These are phyloP conservation scores for Aeminium ludgeri DNA, from an alignment of 495 filamentous ascomycete species.

Conservation along the genomic window DNA sequence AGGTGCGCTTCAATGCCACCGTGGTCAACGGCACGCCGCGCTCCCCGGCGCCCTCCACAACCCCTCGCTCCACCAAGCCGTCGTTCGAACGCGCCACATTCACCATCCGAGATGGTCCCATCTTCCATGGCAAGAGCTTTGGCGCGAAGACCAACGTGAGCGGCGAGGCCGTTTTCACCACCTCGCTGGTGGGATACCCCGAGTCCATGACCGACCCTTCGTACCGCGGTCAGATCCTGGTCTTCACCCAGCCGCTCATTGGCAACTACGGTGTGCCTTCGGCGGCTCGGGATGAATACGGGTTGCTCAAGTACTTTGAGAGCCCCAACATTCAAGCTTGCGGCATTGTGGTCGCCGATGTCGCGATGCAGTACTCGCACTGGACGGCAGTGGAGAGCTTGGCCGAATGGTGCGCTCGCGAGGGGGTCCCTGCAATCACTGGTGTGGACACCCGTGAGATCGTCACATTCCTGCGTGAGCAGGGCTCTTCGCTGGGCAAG, in stretches of 20 bases:
- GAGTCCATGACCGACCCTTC: slow-evolving; percentile 98
- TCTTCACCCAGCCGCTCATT: slow-evolving; percentile 97
- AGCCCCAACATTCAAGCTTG: slow-evolving; percentile 92
- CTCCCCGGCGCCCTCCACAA: slow-evolving; percentile 29
- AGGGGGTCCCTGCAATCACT: slow-evolving; percentile 90
- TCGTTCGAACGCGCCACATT: slow-evolving; percentile 67
- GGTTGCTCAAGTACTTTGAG: slow-evolving; percentile 82
- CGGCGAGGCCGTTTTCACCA: slow-evolving; percentile 90
- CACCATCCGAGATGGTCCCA: slow-evolving; percentile 83
- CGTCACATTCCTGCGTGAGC: slow-evolving; percentile 87
- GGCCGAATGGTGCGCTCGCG: slow-evolving; percentile 82
- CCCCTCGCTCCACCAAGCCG: slow-evolving; percentile 36
- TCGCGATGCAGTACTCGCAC: slow-evolving; percentile 84
- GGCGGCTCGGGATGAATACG: slow-evolving; percentile 53
- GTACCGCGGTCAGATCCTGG: slow-evolving; percentile 94
- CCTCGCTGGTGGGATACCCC: slow-evolving; percentile 83
- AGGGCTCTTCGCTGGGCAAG: slow-evolving; percentile 84
- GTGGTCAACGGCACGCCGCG: slow-evolving; percentile 47
- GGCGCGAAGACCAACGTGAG: slow-evolving; percentile 82
- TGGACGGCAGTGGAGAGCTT: slow-evolving; percentile 96
- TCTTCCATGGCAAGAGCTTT: slow-evolving; percentile 87
- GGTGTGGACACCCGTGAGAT: slow-evolving; percentile 94
- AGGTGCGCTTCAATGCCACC: slow-evolving; percentile 50
- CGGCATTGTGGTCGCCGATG: slow-evolving; percentile 89
- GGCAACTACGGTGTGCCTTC: slow-evolving; percentile 96